These are phyloP conservation scores for Pneumocystis oryctolagi DNA, from an alignment of 1,139 yeast genomes.

Conservation along the genomic window DNA sequence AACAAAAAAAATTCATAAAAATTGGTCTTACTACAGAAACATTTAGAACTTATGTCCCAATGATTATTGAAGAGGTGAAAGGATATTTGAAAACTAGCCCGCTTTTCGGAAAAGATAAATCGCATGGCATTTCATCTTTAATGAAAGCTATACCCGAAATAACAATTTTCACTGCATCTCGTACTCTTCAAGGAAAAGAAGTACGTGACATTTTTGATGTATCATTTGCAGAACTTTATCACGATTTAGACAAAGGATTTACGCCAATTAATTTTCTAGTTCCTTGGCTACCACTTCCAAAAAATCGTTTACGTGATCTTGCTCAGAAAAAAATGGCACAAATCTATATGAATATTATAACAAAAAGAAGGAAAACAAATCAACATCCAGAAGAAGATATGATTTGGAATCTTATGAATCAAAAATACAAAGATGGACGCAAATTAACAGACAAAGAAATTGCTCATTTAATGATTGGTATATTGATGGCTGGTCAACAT, in stretches of 20 bases:
- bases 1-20: constrained; percentile 93
- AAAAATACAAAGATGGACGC: constrained; percentile 84
- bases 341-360: constrained; percentile 68
- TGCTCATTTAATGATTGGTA: constrained; percentile 84
- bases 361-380: constrained; percentile 46
- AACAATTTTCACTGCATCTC: constrained; percentile 90
- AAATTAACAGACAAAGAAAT: constrained; percentile 90
- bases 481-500: constrained; percentile 98
- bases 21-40: constrained; percentile 75
- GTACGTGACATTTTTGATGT: constrained; percentile 72
- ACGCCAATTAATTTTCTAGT: constrained; percentile 91
- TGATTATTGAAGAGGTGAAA: constrained; percentile 62
- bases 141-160: constrained; percentile 84
- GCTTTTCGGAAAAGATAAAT: constrained; percentile 28
- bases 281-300: constrained; percentile 83
- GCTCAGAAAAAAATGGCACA: constrained; percentile 72
- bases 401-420: constrained; percentile 69
- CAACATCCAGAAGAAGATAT: constrained; percentile 74
- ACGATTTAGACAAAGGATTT: constrained; percentile 92
- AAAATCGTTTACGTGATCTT: constrained; percentile 65
- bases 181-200: constrained; percentile 81
- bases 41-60: constrained; percentile 73
- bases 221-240: constrained; percentile 68
- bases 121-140: constrained; percentile 48
- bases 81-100: constrained; percentile 44